Evolutionary conservation across 2,329 filamentous ascomycete genomes (phyloP).

Genomic region (Hansfordia pulvinata): DNA sequence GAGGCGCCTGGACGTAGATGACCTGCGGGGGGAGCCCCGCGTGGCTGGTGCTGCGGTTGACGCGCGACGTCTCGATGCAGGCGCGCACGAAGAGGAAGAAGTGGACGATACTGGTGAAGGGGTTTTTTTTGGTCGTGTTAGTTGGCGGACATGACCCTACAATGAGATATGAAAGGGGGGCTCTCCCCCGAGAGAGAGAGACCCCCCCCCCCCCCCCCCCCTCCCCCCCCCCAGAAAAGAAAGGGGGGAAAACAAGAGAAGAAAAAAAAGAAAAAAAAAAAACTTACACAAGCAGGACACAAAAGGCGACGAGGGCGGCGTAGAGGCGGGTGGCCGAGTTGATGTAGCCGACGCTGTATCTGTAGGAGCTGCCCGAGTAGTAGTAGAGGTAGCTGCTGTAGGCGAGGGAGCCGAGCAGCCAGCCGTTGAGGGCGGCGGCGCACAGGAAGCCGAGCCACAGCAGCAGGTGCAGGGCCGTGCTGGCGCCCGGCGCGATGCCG

Average conservation of each 20-base stretch:
- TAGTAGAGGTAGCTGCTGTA: constrained; percentile 4
- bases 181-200: no score
- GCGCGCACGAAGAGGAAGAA: constrained; percentile 11
- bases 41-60: constrained; percentile 5
- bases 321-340: not conserved
- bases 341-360: constrained; percentile 1
- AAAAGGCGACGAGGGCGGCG: constrained; percentile 6
- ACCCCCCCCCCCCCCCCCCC: no score
- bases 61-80: constrained; percentile 7
- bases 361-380: constrained; percentile 6
- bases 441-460: constrained; percentile 9
- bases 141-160: no score
- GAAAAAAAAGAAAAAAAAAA: not conserved
- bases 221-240: no score
- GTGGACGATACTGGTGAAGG: constrained; percentile 9
- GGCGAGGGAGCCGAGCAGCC: constrained; percentile 3
- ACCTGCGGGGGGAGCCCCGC: constrained; percentile 1
- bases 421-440: constrained; percentile 6
- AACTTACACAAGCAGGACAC: constrained; percentile 8
- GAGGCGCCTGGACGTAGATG: constrained; percentile 2
- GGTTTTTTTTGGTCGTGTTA: no score
- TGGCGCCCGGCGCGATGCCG: constrained; percentile 16
- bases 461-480: constrained; percentile 11
- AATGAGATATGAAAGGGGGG: no score
- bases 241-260: not conserved